Conservation (phyloP, 306 rosid genomes). For the Mimosa bimucronata region DNA sequence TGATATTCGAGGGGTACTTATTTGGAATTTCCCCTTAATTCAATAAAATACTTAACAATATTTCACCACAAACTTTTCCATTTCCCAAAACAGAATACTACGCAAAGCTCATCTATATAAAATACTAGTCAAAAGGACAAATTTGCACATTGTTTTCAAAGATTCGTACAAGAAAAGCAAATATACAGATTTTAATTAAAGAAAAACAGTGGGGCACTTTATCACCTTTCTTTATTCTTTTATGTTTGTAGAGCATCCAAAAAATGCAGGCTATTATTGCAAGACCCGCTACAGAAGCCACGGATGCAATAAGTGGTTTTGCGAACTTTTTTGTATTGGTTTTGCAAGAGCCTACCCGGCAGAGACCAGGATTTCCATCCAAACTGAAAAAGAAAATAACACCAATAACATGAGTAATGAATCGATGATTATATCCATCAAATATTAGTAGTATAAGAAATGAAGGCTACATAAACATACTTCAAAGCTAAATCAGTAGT, state of each 20-base stretch:
- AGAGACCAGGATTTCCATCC: slow-evolving; percentile 6
- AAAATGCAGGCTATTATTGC: neutral
- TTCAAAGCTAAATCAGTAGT: slow-evolving; percentile 16
- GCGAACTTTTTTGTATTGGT: neutral
- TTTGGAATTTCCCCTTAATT: too few relatives aligned
- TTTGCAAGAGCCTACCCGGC: neutral
- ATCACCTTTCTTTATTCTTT: neutral
- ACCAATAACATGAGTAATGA: neutral
- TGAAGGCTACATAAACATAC: neutral
- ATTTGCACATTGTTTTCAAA: too few relatives aligned
- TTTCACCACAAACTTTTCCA: too few relatives aligned
- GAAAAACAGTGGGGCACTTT: neutral
- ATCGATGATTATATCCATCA: neutral
- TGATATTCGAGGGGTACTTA: too few relatives aligned
- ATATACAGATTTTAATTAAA: neutral
- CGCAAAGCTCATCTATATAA: too few relatives aligned
- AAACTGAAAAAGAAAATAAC: neutral
- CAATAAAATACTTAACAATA: too few relatives aligned
- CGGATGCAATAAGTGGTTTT: slow-evolving; percentile 23
- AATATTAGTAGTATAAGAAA: too few relatives aligned
- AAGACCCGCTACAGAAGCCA: neutral
- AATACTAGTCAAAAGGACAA: neutral
- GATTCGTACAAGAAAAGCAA: neutral
- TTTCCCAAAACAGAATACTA: too few relatives aligned
- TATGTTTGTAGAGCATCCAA: slow-evolving; percentile 21